Conservation (phyloP, 179 eudicot species). For the Beta macrorhiza region DNA sequence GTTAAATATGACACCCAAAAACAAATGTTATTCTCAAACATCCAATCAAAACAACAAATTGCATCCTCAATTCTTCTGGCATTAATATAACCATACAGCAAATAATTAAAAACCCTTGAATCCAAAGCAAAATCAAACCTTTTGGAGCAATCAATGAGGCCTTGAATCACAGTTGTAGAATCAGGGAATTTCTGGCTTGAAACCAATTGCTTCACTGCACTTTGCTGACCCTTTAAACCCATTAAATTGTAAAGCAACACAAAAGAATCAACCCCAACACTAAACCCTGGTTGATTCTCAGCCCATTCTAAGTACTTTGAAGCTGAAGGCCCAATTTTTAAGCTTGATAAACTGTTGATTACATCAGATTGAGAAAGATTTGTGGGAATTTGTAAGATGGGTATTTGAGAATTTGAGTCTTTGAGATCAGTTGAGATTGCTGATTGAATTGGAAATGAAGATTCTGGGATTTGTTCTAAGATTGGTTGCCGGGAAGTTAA, state of each 20-base stretch:
- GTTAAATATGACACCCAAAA: constrained; percentile 34
- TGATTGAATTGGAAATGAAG: constrained; percentile 9
- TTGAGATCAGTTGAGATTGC: constrained; percentile 11
- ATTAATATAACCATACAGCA: constrained; percentile 49
- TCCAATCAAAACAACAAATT: constrained; percentile 43
- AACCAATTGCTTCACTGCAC: constrained; percentile 32
- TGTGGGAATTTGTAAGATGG: constrained; percentile 23
- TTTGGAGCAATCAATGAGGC: constrained; percentile 24
- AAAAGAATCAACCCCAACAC: constrained; percentile 38
- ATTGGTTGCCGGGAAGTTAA: constrained; percentile 13
- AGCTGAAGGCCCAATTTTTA: constrained; percentile 50
- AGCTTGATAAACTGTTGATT: constrained; percentile 32
- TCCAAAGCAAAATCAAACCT: constrained; percentile 40
- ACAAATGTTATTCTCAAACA: constrained; percentile 35
- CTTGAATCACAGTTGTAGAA: constrained; percentile 41
- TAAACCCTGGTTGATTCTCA: constrained; percentile 34
- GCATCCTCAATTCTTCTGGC: constrained; percentile 48
- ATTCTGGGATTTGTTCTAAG: constrained; percentile 24
- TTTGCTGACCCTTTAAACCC: constrained; percentile 22
- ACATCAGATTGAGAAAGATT: constrained; percentile 27
- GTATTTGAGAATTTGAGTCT: constrained; percentile 8
- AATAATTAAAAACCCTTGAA: constrained; percentile 37
- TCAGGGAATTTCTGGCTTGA: constrained; percentile 32
- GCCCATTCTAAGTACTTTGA: constrained; percentile 41
- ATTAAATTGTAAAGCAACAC: constrained; percentile 53